Conservation (phyloP, 805 yeast species). For the Metschnikowia noctiluminum region DNA sequence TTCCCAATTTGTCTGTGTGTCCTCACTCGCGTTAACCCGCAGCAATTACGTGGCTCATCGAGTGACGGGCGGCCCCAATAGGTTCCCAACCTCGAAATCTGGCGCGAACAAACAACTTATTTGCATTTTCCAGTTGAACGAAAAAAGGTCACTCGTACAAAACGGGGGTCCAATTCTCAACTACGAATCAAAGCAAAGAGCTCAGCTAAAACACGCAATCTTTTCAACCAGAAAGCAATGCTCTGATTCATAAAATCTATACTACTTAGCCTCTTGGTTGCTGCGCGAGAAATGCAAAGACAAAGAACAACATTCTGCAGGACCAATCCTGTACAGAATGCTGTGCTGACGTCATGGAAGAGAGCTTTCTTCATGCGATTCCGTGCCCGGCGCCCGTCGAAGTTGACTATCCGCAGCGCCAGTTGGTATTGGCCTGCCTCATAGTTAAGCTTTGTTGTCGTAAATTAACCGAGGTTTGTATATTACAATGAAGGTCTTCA, state of each 20-base stretch:
- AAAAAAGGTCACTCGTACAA: no score
- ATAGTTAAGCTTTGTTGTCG: not conserved
- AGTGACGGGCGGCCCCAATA: not conserved
- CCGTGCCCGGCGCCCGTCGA: not conserved
- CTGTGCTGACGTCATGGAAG: constrained; percentile 8
- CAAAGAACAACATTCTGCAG: constrained; percentile 6
- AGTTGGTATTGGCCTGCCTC: not conserved
- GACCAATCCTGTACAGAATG: not conserved
- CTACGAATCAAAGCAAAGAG: no score
- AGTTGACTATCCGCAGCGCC: not conserved
- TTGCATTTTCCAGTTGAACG: no score
- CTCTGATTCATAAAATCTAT: no score
- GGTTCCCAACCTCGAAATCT: no score
- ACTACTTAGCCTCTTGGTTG: no score
- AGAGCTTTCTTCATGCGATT: not conserved
- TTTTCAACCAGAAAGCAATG: no score
- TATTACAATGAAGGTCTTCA: not conserved
- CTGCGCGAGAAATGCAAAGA: constrained; percentile 5
- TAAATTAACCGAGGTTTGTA: constrained; percentile 3
- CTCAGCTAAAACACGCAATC: no score
- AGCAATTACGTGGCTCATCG: constrained; percentile 5
- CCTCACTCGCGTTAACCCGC: constrained; percentile 2
- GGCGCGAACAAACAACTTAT: no score
- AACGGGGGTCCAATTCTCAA: no score
- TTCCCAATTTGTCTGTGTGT: not conserved